These are phyloP conservation scores for Acanthamoeba lenticulata DNA, from an alignment of 208 protist species.

Conservation along the genomic window DNA sequence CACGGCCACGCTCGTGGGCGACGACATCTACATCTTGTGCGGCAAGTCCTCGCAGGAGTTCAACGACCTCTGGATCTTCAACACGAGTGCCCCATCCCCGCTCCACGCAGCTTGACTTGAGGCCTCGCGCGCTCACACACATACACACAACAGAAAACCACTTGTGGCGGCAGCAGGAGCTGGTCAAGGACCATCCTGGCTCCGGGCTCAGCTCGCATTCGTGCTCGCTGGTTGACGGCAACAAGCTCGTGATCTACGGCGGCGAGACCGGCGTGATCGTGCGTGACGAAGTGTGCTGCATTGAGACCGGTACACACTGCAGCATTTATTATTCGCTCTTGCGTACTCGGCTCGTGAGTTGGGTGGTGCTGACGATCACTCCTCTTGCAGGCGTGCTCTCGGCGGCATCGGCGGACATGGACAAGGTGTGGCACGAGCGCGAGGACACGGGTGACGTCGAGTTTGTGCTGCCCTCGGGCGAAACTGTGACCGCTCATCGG, in stretches of 20 bases:
- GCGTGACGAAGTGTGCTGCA: background rate
- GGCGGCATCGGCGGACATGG: background rate
- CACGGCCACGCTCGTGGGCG: conserved; percentile 41
- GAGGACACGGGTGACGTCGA: conserved; percentile 38
- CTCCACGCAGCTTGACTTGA: too few species aligned
- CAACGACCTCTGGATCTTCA: conserved; percentile 48
- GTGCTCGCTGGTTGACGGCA: background rate
- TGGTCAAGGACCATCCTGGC: background rate
- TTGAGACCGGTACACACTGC: background rate
- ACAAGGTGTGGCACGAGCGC: background rate
- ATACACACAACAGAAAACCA: background rate
- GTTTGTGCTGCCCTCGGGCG: background rate
- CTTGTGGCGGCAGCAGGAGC: background rate
- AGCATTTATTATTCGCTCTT: background rate
- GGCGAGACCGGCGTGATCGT: background rate
- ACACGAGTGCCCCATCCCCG: background rate
- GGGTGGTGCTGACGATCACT: background rate
- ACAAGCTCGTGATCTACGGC: conserved; percentile 35
- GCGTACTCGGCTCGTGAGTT: background rate
- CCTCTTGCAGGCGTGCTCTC: background rate
- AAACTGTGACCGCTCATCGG: background rate
- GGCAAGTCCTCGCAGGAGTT: background rate
- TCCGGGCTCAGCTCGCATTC: background rate
- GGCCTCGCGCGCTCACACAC: background rate
- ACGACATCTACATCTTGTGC: conserved; percentile 31